A percentile compares a stretch with the other conserved stretches of the same genome.
Evolutionary conservation across 345 rosid genomes (phyloP).

Genomic region (Populus alba): DNA sequence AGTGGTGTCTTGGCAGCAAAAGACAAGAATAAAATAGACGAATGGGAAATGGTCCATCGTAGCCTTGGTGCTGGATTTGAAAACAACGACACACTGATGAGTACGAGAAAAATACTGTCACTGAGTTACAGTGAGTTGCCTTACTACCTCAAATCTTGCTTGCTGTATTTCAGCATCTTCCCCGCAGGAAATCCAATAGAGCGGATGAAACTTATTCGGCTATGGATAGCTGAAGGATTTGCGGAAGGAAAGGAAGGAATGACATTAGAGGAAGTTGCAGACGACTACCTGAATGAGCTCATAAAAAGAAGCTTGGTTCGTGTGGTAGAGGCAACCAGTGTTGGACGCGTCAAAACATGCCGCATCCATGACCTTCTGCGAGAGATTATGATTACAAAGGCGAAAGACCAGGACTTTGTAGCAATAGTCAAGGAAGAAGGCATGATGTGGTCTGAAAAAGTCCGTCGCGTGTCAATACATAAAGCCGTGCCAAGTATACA

Average conservation of each 20-base stretch:
- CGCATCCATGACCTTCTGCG: slow-evolving; percentile 5
- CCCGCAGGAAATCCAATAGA: background rate
- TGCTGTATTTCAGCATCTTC: slow-evolving; percentile 2
- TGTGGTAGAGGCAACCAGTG: background rate
- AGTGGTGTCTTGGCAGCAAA: slow-evolving; percentile 16
- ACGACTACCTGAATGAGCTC: slow-evolving; percentile 3
- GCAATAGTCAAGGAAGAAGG: background rate
- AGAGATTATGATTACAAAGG: slow-evolving; percentile 1
- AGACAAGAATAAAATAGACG: background rate
- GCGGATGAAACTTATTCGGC: background rate
- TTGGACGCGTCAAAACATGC: slow-evolving; percentile 8
- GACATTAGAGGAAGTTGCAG: slow-evolving; percentile 5
- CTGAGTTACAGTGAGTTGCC: slow-evolving; percentile 9
- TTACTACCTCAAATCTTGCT: background rate
- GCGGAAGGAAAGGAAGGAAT: background rate
- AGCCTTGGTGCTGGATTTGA: slow-evolving; percentile 5
- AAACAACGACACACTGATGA: background rate
- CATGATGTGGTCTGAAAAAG: background rate
- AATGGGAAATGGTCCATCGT: slow-evolving; percentile 5
- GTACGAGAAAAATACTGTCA: background rate
- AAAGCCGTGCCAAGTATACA: background rate
- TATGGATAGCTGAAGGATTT: slow-evolving; percentile 16
- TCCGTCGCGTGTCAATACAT: slow-evolving; percentile 14
- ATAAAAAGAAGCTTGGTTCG: slow-evolving; percentile 11
- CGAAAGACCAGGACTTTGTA: slow-evolving; percentile 12